These are phyloP conservation scores for Mrakia frigida DNA, from an alignment of 768 basidiomycete genomes.

Conservation along the genomic window DNA sequence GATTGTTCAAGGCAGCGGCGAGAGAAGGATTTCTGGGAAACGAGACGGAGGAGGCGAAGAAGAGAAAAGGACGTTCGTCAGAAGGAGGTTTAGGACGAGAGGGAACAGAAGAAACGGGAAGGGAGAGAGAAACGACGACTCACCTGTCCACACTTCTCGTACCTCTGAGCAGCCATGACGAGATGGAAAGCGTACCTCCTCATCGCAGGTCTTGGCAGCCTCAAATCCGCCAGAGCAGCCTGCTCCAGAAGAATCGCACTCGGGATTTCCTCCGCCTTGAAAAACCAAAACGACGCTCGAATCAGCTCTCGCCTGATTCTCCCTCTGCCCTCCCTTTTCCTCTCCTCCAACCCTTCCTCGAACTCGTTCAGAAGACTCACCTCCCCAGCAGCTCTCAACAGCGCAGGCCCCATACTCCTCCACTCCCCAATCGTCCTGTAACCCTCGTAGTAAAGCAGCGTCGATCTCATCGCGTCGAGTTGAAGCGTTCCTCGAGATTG, in stretches of 20 bases:
- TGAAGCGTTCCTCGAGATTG: constrained; percentile 35
- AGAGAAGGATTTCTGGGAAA: constrained; percentile 45
- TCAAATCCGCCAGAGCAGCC: constrained; percentile 45
- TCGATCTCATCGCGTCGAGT: constrained; percentile 42
- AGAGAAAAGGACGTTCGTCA: background rate
- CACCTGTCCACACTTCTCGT: constrained; percentile 48
- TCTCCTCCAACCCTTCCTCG: background rate
- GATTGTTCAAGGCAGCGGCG: constrained; percentile 45
- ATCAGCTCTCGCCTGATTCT: background rate
- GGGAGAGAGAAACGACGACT: constrained; percentile 26
- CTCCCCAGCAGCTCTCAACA: constrained; percentile 44
- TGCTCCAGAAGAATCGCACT: constrained; percentile 48
- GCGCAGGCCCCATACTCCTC: constrained; percentile 37
- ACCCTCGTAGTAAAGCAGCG: constrained; percentile 44
- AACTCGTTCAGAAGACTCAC: constrained; percentile 28
- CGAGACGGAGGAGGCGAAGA: background rate
- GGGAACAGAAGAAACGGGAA: background rate
- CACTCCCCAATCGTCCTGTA: constrained; percentile 42
- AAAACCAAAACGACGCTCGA: background rate
- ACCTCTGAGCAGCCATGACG: constrained; percentile 45
- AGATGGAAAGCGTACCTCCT: constrained; percentile 44
- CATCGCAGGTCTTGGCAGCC: constrained; percentile 33
- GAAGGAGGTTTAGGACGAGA: background rate
- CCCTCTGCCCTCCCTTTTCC: background rate
- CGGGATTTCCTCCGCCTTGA: constrained; percentile 44